Evolutionary conservation across 1,139 yeast species (phyloP), one percentile per base, ranked within the genome.

Genomic region (Scheffersomyces segobiensis): DNA sequence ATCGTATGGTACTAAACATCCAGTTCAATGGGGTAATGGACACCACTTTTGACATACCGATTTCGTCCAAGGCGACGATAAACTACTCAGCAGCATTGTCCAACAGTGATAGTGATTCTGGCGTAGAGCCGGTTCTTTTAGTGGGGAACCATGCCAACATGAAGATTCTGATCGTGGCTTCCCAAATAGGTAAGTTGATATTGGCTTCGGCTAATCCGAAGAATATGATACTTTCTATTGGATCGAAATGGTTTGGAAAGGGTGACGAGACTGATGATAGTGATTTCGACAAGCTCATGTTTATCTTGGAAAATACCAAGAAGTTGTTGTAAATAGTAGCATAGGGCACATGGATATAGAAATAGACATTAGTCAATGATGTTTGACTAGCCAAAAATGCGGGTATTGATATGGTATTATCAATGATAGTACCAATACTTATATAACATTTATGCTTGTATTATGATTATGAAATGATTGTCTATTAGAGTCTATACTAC

Each of bases 281-380:
- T 26, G 84, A 80, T 65, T 80, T 80, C 56, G 77, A 74, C n/a
- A 79, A 73, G 62, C 67, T 80, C 55, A 71, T 79, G 77, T 78
- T 79, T 65, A 69, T 80, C 22, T 65, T 80, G 58, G 77, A 70
- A 46, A 71, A 73, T 52, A 72, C 78, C 12, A 77, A 75, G 60
- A 63, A 61, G 55, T 56, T 78, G 46, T 57, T 64, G 22, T 26
- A 50, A 32, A 52, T 32, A 12, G 17, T 12, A 8, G 17, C 14
- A 32, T 32, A 2, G 2, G 42, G 17, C 42, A 32, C 26, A 46
- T 20, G 51, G 17, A 22, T 21, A 48, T 32, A 53, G 19, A 39
- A 14, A 21, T 48, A 20, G 50, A 48, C 18, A 48, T n/a, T 48
- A 20, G 24, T 17, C 55, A 24, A 26, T 49, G 26, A 55, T 7